Conservation (phyloP, 768 basidiomycete genomes). For the Mycena maculata region DNA sequence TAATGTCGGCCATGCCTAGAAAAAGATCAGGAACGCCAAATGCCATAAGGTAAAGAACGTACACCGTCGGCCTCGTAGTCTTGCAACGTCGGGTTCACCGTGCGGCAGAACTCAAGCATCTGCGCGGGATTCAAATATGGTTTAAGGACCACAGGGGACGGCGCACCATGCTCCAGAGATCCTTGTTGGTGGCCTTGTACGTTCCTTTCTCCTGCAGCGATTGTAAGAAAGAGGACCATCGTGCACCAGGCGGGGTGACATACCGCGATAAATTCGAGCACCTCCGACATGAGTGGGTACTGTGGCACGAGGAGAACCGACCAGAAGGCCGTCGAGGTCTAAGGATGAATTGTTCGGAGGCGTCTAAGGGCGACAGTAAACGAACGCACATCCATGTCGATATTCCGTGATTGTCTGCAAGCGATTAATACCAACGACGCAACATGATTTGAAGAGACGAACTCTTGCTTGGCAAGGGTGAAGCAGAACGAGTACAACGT, state of each 20-base stretch:
- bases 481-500: conserved; percentile 82
- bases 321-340: conserved; percentile 83
- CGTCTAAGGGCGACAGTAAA: background rate
- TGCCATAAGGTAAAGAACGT: conserved; percentile 39
- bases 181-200: conserved; percentile 86
- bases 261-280: conserved; percentile 76
- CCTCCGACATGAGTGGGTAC: conserved; percentile 73
- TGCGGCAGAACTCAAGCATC: conserved; percentile 83
- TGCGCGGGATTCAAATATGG: conserved; percentile 43
- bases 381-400: conserved; percentile 81
- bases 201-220: conserved; percentile 57
- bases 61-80: conserved; percentile 85
- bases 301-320: conserved; percentile 76
- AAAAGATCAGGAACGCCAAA: conserved; percentile 12
- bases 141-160: background rate
- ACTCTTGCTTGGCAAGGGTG: conserved; percentile 77
- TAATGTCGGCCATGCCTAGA: conserved; percentile 84
- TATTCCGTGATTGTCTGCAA: conserved; percentile 73
- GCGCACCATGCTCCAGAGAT: conserved; percentile 87
- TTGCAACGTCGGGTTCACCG: conserved; percentile 66
- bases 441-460: conserved; percentile 43
- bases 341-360: background rate
- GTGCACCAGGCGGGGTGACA: conserved; percentile 30
- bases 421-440: background rate
- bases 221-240: conserved; percentile 37